phyloP scores from a whole-genome alignment of 2,329 filamentous ascomycete species.

The Mycosphaerella sp. region DNA sequence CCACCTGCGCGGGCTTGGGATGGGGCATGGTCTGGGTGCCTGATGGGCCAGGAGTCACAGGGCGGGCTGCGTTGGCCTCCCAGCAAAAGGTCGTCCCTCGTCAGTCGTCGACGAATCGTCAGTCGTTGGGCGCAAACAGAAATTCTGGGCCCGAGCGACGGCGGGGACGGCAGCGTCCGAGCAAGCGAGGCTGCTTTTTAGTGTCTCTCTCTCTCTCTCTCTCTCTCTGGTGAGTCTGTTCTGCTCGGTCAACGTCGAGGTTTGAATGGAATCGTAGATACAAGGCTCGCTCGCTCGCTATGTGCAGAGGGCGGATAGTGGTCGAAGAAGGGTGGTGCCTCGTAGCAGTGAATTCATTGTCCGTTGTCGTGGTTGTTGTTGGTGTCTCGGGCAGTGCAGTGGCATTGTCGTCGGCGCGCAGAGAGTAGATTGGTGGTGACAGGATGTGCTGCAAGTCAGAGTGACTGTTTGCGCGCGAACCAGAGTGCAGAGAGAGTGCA shows the following conservation, averaged over 20 bases:
- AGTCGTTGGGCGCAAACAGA: background rate
- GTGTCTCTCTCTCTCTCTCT: no score
- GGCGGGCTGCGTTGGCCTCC: background rate
- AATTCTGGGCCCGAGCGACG: conserved; percentile 4
- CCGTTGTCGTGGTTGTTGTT: conserved; percentile 4
- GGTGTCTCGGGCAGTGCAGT: conserved; percentile 22
- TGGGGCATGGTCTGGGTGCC: conserved; percentile 4
- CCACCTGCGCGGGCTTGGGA: conserved; percentile 26
- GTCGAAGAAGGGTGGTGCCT: background rate
- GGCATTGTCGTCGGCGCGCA: conserved; percentile 15
- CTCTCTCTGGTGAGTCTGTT: no score
- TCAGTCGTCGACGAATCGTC: no score
- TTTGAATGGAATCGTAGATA: no score
- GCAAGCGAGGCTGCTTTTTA: conserved; percentile 1
- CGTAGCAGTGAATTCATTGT: conserved; percentile 19
- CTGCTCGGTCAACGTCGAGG: no score
- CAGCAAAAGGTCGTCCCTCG: background rate
- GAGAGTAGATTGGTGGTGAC: conserved; percentile 1
- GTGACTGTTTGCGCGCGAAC: conserved; percentile 28
- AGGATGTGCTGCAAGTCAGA: conserved; percentile 9
- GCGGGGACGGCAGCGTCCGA: conserved; percentile 8
- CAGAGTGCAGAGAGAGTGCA: background rate
- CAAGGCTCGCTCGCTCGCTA: no score
- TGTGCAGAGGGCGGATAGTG: no score
- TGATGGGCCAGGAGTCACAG: background rate